phyloP scores from a whole-genome alignment of 495 filamentous ascomycete genomes.

The Annulohypoxylon nitens region DNA sequence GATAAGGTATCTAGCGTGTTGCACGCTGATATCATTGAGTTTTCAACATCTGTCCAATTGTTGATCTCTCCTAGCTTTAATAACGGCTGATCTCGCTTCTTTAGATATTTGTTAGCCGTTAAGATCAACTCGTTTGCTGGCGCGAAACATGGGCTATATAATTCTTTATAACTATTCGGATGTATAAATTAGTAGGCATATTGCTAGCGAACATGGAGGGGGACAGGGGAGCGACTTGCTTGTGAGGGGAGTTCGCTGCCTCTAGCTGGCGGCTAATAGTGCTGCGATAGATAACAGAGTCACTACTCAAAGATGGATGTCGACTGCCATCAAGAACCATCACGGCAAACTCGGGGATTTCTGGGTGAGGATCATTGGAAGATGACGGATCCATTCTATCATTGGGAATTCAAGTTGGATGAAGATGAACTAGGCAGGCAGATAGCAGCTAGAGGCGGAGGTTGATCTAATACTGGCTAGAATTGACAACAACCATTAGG shows the following conservation, averaged over 20 bases:
- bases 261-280: neutral
- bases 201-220: neutral
- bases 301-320: constrained; percentile 17
- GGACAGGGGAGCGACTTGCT: neutral
- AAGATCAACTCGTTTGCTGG: constrained; percentile 14
- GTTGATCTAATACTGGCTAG: neutral
- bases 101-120: constrained; percentile 24
- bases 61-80: constrained; percentile 12
- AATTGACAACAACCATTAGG: neutral
- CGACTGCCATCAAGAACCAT: constrained; percentile 21
- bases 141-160: constrained; percentile 6
- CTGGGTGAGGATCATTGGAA: constrained; percentile 7
- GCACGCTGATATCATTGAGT: constrained; percentile 22
- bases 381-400: constrained; percentile 1
- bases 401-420: neutral
- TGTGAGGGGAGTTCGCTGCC: neutral
- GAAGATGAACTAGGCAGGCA: neutral
- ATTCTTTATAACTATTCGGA: constrained; percentile 9
- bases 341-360: constrained; percentile 22
- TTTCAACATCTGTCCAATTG: constrained; percentile 27
- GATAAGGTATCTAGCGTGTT: constrained; percentile 17
- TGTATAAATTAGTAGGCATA: neutral
- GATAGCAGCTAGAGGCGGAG: neutral
- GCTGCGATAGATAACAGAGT: constrained; percentile 18
- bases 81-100: constrained; percentile 17